Evolutionary conservation across 331 rosid genomes (phyloP), one percentile per base, ranked within the genome.

Genomic region (Saraca asoca): DNA sequence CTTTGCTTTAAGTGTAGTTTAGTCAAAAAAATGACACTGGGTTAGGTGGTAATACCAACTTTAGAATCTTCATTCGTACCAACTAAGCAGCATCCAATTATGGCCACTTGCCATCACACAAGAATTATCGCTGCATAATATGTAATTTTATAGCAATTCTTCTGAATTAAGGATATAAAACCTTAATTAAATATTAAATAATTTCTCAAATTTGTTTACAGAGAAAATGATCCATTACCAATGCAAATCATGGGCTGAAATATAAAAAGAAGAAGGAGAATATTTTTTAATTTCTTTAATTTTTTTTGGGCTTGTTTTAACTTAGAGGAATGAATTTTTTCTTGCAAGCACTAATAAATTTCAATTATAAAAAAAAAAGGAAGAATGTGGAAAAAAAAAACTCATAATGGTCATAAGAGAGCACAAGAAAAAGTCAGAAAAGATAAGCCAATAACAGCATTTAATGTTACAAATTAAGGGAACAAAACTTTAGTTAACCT

Each of bases 1-100:
- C 72, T 62, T 24, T 6, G 6, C 68, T 66, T 75, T 70, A 37
- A 35, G 9, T 58, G 60, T 60, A 51, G 71, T 60, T 75, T 75
- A 71, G 78, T 73, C 83, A 81, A 84, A 52, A 70, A 19, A 54
- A 0, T 62, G 16, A 42, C 62, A 52, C 20, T 56, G 62, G 9
- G 75, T 73, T 75, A 60, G 90, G 82, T 78, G 70, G 65, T 54
- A 15, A 69, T 43, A 52, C 48, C 73, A 81, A 54, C 80, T 48
- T 66, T 33, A 43, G 41, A 64, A 53, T 62, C 73, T 68, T 59
- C 75, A 14, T 58, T 51, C 76, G 7, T 7, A 69, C 78, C 82
- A 49, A 70, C 56, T 20, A 12, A 15, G 43, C 74, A 65, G 72
- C 74, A 73, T 62, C 78, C 66, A 68, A 51, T 51, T 16, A 48